Conservation (phyloP, 2,329 filamentous ascomycete species). For the Fusarium brevicatenulatum region DNA sequence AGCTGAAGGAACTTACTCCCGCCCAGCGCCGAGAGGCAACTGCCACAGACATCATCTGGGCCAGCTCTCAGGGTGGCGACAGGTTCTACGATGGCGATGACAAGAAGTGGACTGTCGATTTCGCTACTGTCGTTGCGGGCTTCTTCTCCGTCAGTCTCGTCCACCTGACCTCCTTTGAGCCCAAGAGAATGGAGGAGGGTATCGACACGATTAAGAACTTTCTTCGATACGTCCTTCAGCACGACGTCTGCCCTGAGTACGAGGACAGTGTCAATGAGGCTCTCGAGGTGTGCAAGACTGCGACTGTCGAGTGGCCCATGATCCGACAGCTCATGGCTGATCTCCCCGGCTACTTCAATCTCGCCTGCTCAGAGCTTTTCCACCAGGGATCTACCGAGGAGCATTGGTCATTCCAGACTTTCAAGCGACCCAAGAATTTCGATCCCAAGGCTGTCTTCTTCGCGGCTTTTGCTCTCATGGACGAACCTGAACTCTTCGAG, state of each 20-base stretch:
- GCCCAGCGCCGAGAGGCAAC: constrained; percentile 70
- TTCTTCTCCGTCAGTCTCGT: constrained; percentile 75
- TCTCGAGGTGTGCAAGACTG: constrained; percentile 71
- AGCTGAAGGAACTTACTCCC: constrained; percentile 64
- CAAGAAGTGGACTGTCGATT: constrained; percentile 81
- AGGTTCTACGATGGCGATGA: constrained; percentile 62
- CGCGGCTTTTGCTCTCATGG: constrained; percentile 55
- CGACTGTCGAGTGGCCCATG: constrained; percentile 72
- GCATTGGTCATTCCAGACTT: constrained; percentile 45
- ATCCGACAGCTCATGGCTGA: constrained; percentile 60
- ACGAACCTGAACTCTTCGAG: constrained; percentile 47
- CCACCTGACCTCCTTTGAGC: constrained; percentile 65
- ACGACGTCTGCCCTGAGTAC: constrained; percentile 89
- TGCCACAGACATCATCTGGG: constrained; percentile 69
- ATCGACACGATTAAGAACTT: constrained; percentile 83
- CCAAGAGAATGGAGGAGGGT: constrained; percentile 63
- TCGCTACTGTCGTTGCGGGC: constrained; percentile 78
- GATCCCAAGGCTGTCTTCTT: constrained; percentile 56
- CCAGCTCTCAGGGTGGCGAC: constrained; percentile 54
- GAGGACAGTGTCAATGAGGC: constrained; percentile 73
- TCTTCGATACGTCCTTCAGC: constrained; percentile 84
- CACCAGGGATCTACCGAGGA: constrained; percentile 48
- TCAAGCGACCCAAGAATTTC: constrained; percentile 51
- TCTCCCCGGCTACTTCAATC: constrained; percentile 84
- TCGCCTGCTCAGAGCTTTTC: constrained; percentile 76